phyloP scores from a whole-genome alignment of 2,329 filamentous ascomycete genomes.

The Albophoma yamanashiensis region DNA sequence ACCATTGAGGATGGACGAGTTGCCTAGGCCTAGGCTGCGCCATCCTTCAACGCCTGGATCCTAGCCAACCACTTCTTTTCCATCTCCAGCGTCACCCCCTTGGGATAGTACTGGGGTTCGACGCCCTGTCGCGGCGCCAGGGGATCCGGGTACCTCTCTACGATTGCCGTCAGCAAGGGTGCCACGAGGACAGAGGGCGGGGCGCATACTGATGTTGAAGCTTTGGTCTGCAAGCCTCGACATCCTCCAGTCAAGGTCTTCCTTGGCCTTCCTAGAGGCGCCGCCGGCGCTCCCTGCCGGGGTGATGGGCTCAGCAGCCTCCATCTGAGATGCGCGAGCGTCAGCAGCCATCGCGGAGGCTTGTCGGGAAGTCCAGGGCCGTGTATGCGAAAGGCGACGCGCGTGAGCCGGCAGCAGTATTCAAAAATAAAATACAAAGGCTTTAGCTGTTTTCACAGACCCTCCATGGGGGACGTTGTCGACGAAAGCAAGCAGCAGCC shows the following conservation, averaged over 20 bases:
- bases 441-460: no score
- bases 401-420: background rate
- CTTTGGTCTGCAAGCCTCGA: conserved; percentile 30
- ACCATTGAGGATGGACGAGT: background rate
- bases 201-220: conserved; percentile 27
- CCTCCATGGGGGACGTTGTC: background rate
- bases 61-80: conserved; percentile 28
- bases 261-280: conserved; percentile 26
- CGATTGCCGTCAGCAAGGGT: conserved; percentile 5
- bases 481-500: background rate
- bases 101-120: conserved; percentile 22
- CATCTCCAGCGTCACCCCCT: conserved; percentile 26
- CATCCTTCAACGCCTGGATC: conserved; percentile 12
- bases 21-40: background rate
- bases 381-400: background rate
- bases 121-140: conserved; percentile 25
- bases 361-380: background rate
- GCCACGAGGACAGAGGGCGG: background rate
- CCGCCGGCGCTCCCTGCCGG: conserved; percentile 7
- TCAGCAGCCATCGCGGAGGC: conserved; percentile 10
- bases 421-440: background rate
- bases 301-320: conserved; percentile 9
- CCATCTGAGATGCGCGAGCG: conserved; percentile 9
- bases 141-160: conserved; percentile 35
- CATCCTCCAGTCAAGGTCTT: conserved; percentile 30